phyloP scores from a whole-genome alignment of 768 basidiomycete genomes.

The Exsudoporus frostii region DNA sequence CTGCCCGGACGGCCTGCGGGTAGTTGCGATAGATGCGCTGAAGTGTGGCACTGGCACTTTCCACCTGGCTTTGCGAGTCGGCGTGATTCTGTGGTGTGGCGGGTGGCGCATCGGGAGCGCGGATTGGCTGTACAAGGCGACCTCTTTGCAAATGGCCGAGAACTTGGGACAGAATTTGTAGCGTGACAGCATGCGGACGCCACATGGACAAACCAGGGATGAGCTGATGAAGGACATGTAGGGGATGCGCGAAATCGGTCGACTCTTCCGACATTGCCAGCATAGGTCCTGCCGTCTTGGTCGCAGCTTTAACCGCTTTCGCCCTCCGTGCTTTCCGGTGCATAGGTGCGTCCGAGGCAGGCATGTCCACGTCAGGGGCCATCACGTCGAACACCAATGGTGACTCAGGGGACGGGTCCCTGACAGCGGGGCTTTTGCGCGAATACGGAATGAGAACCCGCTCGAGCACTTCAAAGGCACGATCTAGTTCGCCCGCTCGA shows the following conservation, averaged over 20 bases:
- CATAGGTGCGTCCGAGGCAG: conserved; percentile 31
- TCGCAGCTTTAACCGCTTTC: conserved; percentile 19
- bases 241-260: conserved; percentile 54
- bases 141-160: conserved; percentile 51
- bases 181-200: conserved; percentile 55
- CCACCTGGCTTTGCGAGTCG: conserved; percentile 22
- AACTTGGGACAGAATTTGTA: conserved; percentile 46
- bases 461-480: conserved; percentile 81
- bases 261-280: conserved; percentile 16
- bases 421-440: conserved; percentile 23
- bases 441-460: conserved; percentile 66
- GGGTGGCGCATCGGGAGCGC: conserved; percentile 20
- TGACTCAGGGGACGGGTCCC: conserved; percentile 34
- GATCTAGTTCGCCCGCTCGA: conserved; percentile 76
- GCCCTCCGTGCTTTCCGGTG: conserved; percentile 27
- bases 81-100: conserved; percentile 13
- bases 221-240: conserved; percentile 60
- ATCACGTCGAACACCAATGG: conserved; percentile 40
- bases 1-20: conserved; percentile 41
- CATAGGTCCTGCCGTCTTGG: conserved; percentile 7
- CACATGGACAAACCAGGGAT: conserved; percentile 64
- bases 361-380: conserved; percentile 21
- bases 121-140: conserved; percentile 42
- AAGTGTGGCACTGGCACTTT: conserved; percentile 41
- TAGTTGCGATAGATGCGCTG: conserved; percentile 46